Conservation (phyloP, 2,329 filamentous ascomycete species). For the Fulvia fulva region DNA sequence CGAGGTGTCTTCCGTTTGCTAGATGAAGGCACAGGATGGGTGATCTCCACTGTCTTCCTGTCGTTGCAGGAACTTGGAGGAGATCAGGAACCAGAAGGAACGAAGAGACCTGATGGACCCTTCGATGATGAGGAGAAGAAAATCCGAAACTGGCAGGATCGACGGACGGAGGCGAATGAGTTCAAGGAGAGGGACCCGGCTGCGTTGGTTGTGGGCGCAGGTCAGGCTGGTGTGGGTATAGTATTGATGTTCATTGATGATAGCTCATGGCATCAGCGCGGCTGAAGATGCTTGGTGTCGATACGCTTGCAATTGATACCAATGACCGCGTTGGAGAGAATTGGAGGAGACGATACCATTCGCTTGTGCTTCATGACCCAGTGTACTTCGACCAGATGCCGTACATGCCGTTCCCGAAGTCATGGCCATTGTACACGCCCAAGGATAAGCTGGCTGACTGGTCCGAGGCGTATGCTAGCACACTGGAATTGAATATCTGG, state of each 20-base stretch:
- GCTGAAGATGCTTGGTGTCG: background rate
- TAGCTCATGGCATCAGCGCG: background rate
- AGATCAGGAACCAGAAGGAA: background rate
- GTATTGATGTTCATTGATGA: no score
- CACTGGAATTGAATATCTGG: conserved; percentile 67
- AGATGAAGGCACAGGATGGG: background rate
- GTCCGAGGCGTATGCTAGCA: conserved; percentile 60
- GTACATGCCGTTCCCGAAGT: conserved; percentile 59
- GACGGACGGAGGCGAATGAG: background rate
- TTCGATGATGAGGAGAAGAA: background rate
- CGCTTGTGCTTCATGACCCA: conserved; percentile 52
- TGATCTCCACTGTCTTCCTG: background rate
- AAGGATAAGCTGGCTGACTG: conserved; percentile 69
- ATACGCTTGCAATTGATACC: background rate
- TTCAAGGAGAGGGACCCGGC: background rate
- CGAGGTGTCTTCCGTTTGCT: background rate
- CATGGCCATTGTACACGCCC: conserved; percentile 67
- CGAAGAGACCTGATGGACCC: background rate
- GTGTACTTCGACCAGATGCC: conserved; percentile 59
- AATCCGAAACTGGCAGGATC: background rate
- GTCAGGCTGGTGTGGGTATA: background rate
- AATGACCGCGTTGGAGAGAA: background rate
- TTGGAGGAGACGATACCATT: background rate
- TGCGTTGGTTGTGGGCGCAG: background rate
- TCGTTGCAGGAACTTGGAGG: background rate